These are phyloP conservation scores for Gossypium armourianum DNA, from an alignment of 441 rosid genomes.

Conservation along the genomic window DNA sequence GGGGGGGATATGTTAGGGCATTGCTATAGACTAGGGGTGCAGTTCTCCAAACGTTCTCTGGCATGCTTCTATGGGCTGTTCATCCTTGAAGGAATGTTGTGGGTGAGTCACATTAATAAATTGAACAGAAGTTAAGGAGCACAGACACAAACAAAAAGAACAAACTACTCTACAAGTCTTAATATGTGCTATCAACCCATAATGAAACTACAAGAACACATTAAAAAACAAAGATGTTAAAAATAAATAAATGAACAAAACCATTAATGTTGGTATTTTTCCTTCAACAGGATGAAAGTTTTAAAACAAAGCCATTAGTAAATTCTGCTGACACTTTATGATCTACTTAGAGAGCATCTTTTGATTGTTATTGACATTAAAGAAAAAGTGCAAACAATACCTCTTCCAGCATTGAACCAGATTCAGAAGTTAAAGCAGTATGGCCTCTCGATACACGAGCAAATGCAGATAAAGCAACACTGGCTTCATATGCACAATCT, in stretches of 20 bases:
- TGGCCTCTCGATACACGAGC: constrained; percentile 65
- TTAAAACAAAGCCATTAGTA: not conserved
- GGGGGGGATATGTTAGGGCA: not conserved
- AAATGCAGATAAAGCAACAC: constrained; percentile 66
- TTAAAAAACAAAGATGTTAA: not conserved
- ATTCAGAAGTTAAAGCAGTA: constrained; percentile 87
- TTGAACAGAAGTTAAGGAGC: not conserved
- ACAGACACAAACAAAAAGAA: not conserved
- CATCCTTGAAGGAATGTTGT: not conserved
- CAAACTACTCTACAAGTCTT: not conserved
- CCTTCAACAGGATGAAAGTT: not conserved
- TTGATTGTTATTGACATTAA: constrained; percentile 2
- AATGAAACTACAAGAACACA: not conserved
- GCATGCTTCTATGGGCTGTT: not conserved
- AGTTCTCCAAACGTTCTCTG: not conserved
- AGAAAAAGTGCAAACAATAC: constrained; percentile 29
- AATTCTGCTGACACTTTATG: not conserved
- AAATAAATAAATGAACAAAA: not conserved
- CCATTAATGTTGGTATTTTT: not conserved
- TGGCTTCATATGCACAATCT: constrained; percentile 80
- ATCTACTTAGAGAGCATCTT: constrained; percentile 14
- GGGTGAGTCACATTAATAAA: not conserved
- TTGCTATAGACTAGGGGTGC: not conserved
- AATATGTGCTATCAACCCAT: not conserved
- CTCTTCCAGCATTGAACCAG: constrained; percentile 98